Base-by-base conservation (phyloP, 176 grass and related monocot species). In the Musa beccarii region DNA sequence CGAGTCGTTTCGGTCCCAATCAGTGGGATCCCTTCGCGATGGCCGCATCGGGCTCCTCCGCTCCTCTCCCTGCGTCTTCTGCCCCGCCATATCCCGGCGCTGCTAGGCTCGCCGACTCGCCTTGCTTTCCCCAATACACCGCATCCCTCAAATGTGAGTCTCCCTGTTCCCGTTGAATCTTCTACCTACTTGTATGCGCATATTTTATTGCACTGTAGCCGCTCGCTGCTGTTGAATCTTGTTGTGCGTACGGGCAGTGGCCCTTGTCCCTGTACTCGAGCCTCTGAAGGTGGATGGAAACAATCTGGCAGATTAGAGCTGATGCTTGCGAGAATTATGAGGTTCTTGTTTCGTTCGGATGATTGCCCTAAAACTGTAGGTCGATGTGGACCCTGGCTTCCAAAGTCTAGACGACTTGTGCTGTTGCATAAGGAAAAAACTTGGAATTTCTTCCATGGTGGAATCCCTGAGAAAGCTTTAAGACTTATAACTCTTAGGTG, bases 131-230 rank as follows among this genome's bases (percentile, higher is more conserved):
- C 15, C 89, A 97, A 78, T 97, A 97, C 82, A 89, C 84, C 13
- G 90, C 93, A 49, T 97, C 90, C 53, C 85, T 97, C 75, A 97
- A 93, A 79, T 97, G 93, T 97, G 81, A 7, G 77, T 28, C 55
- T 19, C 20, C 2, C 34, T 43, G 34, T 6, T 43, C 34, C 34
- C 34, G 43, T 61, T n/a, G 0, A 2, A 1, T 25, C 54, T 24
- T 28, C 16, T 17, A 15, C 69, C 53, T 72, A 81, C 59, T 59
- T 69, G 68, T 28, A 73, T 23, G 72, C 55, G 19, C n/a, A 10
- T 56, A 15, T 52, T 59, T 10, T 50, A 9, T 25, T 17, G 19
- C 25, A 14, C 34, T 52, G 24, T 43, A 49, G 3, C 13, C 25
- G 52, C 25, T 56, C 52, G 6, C 13, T 28, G 20, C 15, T 16